phyloP scores from a whole-genome alignment of 805 yeast species.

The Cyberlindnera bimundalis region DNA sequence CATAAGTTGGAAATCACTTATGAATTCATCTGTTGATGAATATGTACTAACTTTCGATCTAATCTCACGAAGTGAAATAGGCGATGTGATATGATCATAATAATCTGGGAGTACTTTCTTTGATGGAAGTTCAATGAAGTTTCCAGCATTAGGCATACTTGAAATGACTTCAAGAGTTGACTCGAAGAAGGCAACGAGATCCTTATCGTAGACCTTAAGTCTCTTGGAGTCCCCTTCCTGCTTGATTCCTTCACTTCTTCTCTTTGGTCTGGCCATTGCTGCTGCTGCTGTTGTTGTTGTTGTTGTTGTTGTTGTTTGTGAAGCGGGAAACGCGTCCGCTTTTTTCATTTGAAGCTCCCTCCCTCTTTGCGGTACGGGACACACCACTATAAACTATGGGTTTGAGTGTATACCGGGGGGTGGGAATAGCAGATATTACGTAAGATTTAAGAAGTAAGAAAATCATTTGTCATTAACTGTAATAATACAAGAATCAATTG shows the following conservation, averaged over 20 bases:
- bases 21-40: slow-evolving; percentile 37
- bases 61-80: slow-evolving; percentile 70
- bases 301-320: slow-evolving; percentile 1
- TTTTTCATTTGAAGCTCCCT: too few species aligned
- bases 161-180: slow-evolving; percentile 34
- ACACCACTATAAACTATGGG: not conserved
- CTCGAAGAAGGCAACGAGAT: slow-evolving; percentile 30
- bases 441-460: too few species aligned
- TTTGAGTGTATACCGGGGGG: too few species aligned
- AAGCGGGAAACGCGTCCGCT: not conserved
- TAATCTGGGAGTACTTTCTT: slow-evolving; percentile 78
- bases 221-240: slow-evolving; percentile 11
- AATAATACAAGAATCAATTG: slow-evolving; percentile 2
- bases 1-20: slow-evolving; percentile 64
- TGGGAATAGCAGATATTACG: too few species aligned
- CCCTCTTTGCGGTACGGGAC: too few species aligned
- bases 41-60: slow-evolving; percentile 42
- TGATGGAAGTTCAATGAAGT: slow-evolving; percentile 71
- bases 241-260: slow-evolving; percentile 19
- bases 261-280: slow-evolving; percentile 17
- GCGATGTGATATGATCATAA: slow-evolving; percentile 60
- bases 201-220: slow-evolving; percentile 17
- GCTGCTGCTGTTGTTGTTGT: not conserved
- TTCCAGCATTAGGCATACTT: slow-evolving; percentile 33
- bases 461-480: too few species aligned